phyloP scores from a whole-genome alignment of 257 asterid genomes.

The Penstemon barbatus region DNA sequence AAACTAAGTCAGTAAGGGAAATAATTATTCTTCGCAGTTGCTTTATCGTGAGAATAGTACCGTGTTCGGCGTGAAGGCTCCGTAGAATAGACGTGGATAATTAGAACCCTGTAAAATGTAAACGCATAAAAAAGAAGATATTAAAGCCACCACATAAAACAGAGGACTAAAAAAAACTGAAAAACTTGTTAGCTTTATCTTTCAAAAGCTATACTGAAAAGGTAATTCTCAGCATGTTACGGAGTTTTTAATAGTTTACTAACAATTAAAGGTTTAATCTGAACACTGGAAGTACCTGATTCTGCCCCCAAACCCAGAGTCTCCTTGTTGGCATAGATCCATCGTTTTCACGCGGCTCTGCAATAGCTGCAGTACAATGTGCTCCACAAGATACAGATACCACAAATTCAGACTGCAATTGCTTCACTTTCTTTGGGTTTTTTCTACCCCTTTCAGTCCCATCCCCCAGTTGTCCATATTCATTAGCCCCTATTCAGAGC shows the following conservation, averaged over 20 bases:
- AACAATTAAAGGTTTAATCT: neutral
- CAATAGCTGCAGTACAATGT: no score
- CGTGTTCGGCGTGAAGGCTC: slow-evolving; percentile 74
- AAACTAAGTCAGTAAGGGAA: slow-evolving; percentile 4
- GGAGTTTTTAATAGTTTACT: neutral
- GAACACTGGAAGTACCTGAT: slow-evolving; percentile 56
- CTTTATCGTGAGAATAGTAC: slow-evolving; percentile 38
- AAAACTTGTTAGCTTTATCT: no score
- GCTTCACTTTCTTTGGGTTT: no score
- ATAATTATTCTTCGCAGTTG: neutral
- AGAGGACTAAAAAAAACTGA: no score
- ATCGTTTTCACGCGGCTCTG: slow-evolving; percentile 83
- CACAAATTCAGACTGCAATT: no score
- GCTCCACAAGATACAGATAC: no score
- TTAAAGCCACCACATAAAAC: no score
- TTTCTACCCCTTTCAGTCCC: no score
- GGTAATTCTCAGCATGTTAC: neutral
- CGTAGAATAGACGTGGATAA: no score
- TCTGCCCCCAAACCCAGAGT: slow-evolving; percentile 99
- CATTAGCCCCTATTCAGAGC: slow-evolving; percentile 78
- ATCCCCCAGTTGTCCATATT: no score
- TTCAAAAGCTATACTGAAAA: neutral
- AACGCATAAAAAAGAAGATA: no score
- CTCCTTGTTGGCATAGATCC: slow-evolving; percentile 71
- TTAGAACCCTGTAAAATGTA: no score